Conservation (phyloP, 140 eudicot genomes). For the Anethum foeniculum region DNA sequence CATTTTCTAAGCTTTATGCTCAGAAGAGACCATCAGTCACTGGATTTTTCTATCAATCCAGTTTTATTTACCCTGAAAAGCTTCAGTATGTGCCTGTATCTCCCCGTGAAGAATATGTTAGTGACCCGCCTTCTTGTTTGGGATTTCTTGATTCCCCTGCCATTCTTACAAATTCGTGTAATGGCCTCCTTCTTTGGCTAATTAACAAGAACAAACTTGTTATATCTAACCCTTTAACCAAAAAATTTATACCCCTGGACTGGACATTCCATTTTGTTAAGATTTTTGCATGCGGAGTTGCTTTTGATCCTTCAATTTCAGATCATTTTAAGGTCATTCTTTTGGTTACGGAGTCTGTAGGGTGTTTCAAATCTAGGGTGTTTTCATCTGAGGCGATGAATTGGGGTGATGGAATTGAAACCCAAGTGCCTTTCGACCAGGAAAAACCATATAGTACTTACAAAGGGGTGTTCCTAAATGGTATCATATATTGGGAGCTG, state of each 20-base stretch:
- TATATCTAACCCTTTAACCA: slow-evolving; percentile 16
- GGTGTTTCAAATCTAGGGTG: not conserved
- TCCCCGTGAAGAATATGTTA: slow-evolving; percentile 2
- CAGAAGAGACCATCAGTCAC: slow-evolving; percentile 5
- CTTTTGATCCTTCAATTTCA: slow-evolving; percentile 15
- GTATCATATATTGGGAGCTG: slow-evolving; percentile 11
- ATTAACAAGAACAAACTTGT: not conserved
- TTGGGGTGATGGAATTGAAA: slow-evolving; percentile 10
- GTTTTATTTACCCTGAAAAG: slow-evolving; percentile 9
- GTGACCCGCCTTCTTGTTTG: slow-evolving; percentile 15
- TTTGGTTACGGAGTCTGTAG: not conserved
- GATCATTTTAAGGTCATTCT: slow-evolving; percentile 16
- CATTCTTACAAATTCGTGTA: slow-evolving; percentile 1
- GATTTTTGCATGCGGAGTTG: slow-evolving; percentile 9
- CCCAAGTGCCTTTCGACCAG: not conserved
- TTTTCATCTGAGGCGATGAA: slow-evolving; percentile 12
- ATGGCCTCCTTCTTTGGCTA: slow-evolving; percentile 15
- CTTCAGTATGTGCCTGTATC: slow-evolving; percentile 7
- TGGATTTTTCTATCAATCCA: slow-evolving; percentile 15
- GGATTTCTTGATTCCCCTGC: slow-evolving; percentile 19
- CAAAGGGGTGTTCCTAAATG: slow-evolving; percentile 3
- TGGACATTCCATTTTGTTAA: not conserved
- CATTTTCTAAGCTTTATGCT: slow-evolving; percentile 7
- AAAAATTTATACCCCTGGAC: not conserved
- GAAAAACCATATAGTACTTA: not conserved